phyloP scores from a whole-genome alignment of 2,329 filamentous ascomycete species.

The Aplosporella prunicola region DNA sequence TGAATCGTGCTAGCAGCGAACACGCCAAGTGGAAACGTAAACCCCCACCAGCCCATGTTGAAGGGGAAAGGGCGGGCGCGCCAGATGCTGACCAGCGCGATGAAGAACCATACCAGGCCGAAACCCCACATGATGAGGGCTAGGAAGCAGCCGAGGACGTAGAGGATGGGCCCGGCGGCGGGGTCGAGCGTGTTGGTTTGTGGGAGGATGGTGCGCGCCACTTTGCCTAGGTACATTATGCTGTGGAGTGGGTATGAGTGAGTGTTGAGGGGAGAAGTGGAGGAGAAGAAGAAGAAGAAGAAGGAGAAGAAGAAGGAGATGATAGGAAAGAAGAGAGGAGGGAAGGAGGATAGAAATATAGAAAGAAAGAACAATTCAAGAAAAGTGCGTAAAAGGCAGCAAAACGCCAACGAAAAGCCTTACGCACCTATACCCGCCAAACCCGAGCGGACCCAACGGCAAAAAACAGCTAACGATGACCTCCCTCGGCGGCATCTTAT shows the following conservation, averaged over 20 bases:
- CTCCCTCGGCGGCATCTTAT: constrained; percentile 53
- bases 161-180: constrained; percentile 41
- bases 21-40: constrained; percentile 46
- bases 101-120: constrained; percentile 41
- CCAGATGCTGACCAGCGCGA: constrained; percentile 36
- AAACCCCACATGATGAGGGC: constrained; percentile 46
- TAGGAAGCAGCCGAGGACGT: constrained; percentile 44
- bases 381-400: neutral
- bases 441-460: constrained; percentile 54
- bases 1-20: constrained; percentile 36
- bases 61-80: constrained; percentile 37
- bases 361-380: too few relatives aligned
- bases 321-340: too few relatives aligned
- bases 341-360: too few relatives aligned
- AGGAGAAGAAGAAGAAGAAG: constrained; percentile 3
- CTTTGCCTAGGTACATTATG: constrained; percentile 35
- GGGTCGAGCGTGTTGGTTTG: constrained; percentile 22
- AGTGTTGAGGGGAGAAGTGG: neutral
- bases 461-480: constrained; percentile 57
- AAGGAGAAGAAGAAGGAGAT: constrained; percentile 7
- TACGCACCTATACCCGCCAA: constrained; percentile 45
- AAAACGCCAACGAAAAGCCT: too few relatives aligned
- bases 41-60: constrained; percentile 52
- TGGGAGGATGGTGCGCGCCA: constrained; percentile 30
- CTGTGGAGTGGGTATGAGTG: neutral